Evolutionary conservation across 176 grass and related monocot species (phyloP).

Genomic region (Paspalum vaginatum): DNA sequence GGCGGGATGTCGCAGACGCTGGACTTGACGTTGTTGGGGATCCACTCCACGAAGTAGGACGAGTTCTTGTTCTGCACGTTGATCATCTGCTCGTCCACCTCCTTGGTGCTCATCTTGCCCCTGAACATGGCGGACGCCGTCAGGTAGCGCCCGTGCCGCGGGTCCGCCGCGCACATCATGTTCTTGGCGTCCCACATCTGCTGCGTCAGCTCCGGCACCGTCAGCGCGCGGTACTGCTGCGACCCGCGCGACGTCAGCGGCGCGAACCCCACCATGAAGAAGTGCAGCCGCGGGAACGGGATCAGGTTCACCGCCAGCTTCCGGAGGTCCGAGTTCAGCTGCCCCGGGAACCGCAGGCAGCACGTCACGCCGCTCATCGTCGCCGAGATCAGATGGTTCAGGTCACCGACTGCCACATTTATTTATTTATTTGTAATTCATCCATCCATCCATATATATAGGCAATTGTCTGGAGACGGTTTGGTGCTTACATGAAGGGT

Average conservation of each 20-base stretch:
- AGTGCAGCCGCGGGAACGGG: slow-evolving; percentile 81
- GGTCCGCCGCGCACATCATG: slow-evolving; percentile 96
- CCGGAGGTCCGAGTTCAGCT: slow-evolving; percentile 88
- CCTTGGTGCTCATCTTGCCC: slow-evolving; percentile 75
- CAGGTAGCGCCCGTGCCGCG: slow-evolving; percentile 77
- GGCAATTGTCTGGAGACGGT: background rate
- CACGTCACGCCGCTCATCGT: slow-evolving; percentile 93
- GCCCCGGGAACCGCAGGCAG: slow-evolving; percentile 86
- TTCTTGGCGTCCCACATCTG: slow-evolving; percentile 99
- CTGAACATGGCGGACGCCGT: slow-evolving; percentile 85
- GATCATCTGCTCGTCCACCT: slow-evolving; percentile 84
- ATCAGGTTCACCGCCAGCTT: slow-evolving; percentile 84
- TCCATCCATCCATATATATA: too few relatives aligned
- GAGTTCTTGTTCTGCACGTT: slow-evolving; percentile 86
- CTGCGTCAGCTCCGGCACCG: slow-evolving; percentile 86
- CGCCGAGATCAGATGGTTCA: slow-evolving; percentile 88
- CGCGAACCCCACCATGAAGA: slow-evolving; percentile 89
- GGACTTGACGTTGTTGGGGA: slow-evolving; percentile 82
- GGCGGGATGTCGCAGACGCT: slow-evolving; percentile 80
- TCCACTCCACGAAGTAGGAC: slow-evolving; percentile 80
- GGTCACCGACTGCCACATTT: slow-evolving; percentile 55
- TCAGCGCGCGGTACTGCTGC: slow-evolving; percentile 80
- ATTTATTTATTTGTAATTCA: background rate
- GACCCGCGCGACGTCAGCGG: slow-evolving; percentile 75
- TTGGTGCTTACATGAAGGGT: slow-evolving; percentile 64